Percentiles rank a stretch among this genome's conserved stretches.
Evolutionary conservation across 148 eudicot genomes (phyloP).

Genomic region (Camellia sinensis): DNA sequence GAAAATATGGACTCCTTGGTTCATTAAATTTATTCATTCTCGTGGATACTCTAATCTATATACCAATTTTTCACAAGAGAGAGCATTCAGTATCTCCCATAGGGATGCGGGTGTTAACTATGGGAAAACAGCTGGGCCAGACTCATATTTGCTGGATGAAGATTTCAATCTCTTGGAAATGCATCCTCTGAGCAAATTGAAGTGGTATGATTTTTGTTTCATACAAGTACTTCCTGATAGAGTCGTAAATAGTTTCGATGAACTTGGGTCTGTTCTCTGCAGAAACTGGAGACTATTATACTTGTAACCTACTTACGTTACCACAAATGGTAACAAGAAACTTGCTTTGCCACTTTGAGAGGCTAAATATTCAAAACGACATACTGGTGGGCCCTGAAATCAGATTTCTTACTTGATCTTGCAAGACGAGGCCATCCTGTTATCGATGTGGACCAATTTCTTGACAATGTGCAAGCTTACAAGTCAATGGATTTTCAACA

Average conservation of each 20-base stretch:
- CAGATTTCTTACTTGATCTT: slow-evolving; percentile 59
- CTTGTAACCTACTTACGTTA: slow-evolving; percentile 43
- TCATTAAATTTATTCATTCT: slow-evolving; percentile 78
- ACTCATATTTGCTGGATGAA: slow-evolving; percentile 62
- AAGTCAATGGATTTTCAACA: slow-evolving; percentile 29
- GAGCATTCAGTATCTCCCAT: slow-evolving; percentile 82
- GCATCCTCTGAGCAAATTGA: slow-evolving; percentile 54
- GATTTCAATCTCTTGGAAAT: slow-evolving; percentile 43
- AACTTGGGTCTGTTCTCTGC: slow-evolving; percentile 49
- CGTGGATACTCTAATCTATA: slow-evolving; percentile 84
- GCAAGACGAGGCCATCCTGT: slow-evolving; percentile 87
- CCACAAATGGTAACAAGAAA: slow-evolving; percentile 49
- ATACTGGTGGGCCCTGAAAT: slow-evolving; percentile 57
- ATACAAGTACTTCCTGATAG: slow-evolving; percentile 65
- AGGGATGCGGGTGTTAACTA: slow-evolving; percentile 95
- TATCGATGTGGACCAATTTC: slow-evolving; percentile 45
- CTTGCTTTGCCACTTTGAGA: slow-evolving; percentile 81
- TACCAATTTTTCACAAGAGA: slow-evolving; percentile 68
- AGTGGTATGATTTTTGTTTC: slow-evolving; percentile 96
- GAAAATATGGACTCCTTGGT: slow-evolving; percentile 98
- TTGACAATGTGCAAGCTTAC: slow-evolving; percentile 30
- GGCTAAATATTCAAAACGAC: slow-evolving; percentile 62
- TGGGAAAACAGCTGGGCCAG: slow-evolving; percentile 89
- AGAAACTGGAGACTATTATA: slow-evolving; percentile 49
- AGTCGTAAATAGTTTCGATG: slow-evolving; percentile 46